Conservation (phyloP, 2,329 filamentous ascomycete genomes). For the Trichoderma oligosporum region DNA sequence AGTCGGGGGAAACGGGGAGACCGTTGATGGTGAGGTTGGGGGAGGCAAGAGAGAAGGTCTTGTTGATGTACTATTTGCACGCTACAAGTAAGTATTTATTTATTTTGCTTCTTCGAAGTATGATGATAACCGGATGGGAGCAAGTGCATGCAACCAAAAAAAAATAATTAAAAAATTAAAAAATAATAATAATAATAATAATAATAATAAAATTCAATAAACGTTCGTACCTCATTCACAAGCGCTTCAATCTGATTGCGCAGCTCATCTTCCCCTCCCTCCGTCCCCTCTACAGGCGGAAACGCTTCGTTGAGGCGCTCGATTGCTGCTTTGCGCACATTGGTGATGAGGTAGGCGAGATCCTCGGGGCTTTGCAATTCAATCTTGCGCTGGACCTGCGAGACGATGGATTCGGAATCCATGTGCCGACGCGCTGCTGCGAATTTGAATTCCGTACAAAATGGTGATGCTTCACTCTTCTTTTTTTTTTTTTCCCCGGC, state of each 20-base stretch:
- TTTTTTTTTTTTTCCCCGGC: background rate
- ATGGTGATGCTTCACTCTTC: background rate
- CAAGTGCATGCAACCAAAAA: too few relatives aligned
- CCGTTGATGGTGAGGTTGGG: conserved; percentile 63
- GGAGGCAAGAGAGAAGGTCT: conserved; percentile 55
- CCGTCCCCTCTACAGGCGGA: conserved; percentile 54
- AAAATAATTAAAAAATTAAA: too few relatives aligned
- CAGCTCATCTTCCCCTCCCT: conserved; percentile 51
- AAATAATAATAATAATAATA: too few relatives aligned
- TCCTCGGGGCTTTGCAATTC: conserved; percentile 76
- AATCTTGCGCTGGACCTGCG: conserved; percentile 63
- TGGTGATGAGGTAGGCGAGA: conserved; percentile 64
- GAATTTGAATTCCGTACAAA: too few relatives aligned
- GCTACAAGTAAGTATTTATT: background rate
- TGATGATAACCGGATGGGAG: too few relatives aligned
- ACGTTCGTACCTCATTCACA: conserved; percentile 56
- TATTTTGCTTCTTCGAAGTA: background rate
- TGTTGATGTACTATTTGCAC: conserved; percentile 53
- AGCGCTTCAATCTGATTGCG: conserved; percentile 56
- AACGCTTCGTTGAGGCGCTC: conserved; percentile 65
- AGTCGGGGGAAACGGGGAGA: conserved; percentile 43
- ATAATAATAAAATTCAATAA: too few relatives aligned
- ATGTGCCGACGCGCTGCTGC: conserved; percentile 29
- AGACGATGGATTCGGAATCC: conserved; percentile 35
- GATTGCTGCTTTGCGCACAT: conserved; percentile 64